Conservation (phyloP, 1,284 basidiomycete genomes). For the Microbotryum intermedium region DNA sequence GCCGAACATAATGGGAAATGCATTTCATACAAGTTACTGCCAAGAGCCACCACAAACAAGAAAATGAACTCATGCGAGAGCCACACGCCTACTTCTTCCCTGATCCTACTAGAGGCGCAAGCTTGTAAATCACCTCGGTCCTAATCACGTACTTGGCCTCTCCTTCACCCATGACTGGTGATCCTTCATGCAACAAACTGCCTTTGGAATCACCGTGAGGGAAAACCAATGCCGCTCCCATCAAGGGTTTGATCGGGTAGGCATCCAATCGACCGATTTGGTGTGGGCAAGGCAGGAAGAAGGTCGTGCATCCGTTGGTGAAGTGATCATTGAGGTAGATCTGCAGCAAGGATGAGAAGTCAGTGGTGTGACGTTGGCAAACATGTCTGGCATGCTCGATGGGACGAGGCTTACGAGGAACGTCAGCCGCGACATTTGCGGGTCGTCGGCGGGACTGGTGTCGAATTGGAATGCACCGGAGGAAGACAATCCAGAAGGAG, state of each 20-base stretch:
- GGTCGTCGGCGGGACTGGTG: slow-evolving; percentile 39
- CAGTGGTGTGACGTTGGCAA: too few relatives aligned
- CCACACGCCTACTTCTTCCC: too few relatives aligned
- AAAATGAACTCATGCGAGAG: too few relatives aligned
- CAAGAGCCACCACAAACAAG: too few relatives aligned
- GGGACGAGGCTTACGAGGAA: slow-evolving; percentile 40
- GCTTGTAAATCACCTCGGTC: slow-evolving; percentile 35
- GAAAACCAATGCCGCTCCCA: slow-evolving; percentile 49
- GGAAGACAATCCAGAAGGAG: too few relatives aligned
- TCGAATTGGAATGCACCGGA: slow-evolving; percentile 36
- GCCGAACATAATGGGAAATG: too few relatives aligned
- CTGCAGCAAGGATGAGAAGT: background rate
- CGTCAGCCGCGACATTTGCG: slow-evolving; percentile 46
- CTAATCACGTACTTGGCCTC: slow-evolving; percentile 45
- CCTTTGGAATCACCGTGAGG: slow-evolving; percentile 41
- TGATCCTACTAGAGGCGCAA: background rate
- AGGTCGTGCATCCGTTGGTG: slow-evolving; percentile 49
- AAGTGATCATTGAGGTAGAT: slow-evolving; percentile 50
- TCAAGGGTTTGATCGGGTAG: slow-evolving; percentile 46
- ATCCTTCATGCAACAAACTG: slow-evolving; percentile 32
- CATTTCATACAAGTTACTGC: too few relatives aligned
- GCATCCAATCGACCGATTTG: slow-evolving; percentile 45
- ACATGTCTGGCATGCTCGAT: too few relatives aligned
- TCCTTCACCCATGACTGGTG: slow-evolving; percentile 36
- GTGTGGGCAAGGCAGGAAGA: slow-evolving; percentile 46